Percentiles rank a stretch among this genome's conserved stretches.
Conservation (phyloP, 495 filamentous ascomycete species). For the Bacidia rubella region DNA sequence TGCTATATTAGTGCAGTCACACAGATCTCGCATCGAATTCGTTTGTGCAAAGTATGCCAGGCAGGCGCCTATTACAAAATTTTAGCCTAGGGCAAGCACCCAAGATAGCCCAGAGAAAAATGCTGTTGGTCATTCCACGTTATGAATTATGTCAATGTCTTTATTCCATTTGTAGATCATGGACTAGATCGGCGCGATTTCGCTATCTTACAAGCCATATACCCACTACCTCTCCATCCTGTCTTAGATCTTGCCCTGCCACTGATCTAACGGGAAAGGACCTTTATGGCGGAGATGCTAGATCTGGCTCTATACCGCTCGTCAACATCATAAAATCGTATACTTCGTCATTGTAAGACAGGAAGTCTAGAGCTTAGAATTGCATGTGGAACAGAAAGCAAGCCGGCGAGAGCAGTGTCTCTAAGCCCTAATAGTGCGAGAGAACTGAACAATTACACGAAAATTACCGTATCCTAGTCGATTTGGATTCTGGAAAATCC, state of each 20-base stretch:
- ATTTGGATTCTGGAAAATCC: too few relatives aligned
- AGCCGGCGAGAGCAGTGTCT: background rate
- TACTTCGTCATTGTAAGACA: background rate
- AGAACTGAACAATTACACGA: too few relatives aligned
- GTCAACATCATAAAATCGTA: background rate
- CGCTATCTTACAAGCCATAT: background rate
- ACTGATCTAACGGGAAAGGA: background rate
- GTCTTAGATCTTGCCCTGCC: background rate
- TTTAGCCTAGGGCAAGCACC: too few relatives aligned
- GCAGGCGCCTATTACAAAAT: too few relatives aligned
- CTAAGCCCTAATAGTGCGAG: background rate
- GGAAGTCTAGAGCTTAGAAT: background rate
- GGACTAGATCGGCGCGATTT: background rate
- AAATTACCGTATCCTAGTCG: too few relatives aligned
- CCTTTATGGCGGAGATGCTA: background rate
- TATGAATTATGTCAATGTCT: background rate
- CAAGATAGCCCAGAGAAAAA: too few relatives aligned
- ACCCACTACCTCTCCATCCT: background rate
- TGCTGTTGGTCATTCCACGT: too few relatives aligned
- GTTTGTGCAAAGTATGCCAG: too few relatives aligned
- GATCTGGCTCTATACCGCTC: background rate
- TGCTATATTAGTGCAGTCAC: too few relatives aligned
- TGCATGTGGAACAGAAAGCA: background rate
- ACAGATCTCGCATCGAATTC: too few relatives aligned
- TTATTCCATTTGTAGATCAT: background rate